Conservation (phyloP, 176 grass and related monocot genomes). For the Zea luxurians region DNA sequence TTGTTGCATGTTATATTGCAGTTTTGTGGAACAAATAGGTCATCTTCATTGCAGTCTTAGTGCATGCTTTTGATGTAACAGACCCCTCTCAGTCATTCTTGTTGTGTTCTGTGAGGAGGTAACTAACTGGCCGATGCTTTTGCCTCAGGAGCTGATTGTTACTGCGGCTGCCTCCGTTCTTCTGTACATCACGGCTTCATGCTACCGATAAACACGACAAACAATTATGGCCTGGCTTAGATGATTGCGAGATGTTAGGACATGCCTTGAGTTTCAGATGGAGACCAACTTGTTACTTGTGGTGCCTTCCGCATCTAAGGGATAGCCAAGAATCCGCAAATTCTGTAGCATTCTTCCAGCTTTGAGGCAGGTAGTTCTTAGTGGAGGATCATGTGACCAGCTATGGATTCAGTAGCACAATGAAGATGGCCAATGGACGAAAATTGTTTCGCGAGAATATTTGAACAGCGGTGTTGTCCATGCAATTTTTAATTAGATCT, state of each 20-base stretch:
- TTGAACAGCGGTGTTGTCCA: conserved; percentile 21
- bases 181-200: conserved; percentile 46
- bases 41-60: not conserved
- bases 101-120: not conserved
- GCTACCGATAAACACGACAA: conserved; percentile 35
- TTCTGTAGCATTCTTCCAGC: conserved; percentile 19
- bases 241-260: not conserved
- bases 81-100: not conserved
- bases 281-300: no score
- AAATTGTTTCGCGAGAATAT: conserved; percentile 31
- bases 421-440: not conserved
- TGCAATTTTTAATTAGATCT: not conserved
- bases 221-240: not conserved
- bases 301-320: no score
- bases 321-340: not conserved
- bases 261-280: no score
- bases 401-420: conserved; percentile 1
- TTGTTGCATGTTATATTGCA: not conserved
- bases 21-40: no score
- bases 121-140: not conserved
- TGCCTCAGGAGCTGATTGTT: conserved; percentile 48
- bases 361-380: conserved; percentile 17
- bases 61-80: not conserved
- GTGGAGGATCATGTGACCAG: conserved; percentile 14
- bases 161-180: conserved; percentile 42